These are phyloP conservation scores for Ajuga chamaepitys DNA, from an alignment of 257 asterid genomes.

Conservation along the genomic window DNA sequence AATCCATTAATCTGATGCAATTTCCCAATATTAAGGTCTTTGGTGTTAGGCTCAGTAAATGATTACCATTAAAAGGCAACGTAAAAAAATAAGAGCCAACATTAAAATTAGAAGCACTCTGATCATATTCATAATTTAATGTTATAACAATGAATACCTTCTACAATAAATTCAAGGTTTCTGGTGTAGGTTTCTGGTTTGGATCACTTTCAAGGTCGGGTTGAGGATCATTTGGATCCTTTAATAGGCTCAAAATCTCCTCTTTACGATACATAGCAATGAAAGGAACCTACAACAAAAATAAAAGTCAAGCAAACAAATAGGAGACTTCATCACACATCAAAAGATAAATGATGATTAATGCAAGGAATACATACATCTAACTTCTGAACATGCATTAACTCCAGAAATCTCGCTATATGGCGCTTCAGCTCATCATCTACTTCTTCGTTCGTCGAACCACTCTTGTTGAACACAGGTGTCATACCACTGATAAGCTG, in stretches of 20 bases:
- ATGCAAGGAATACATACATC: constrained; percentile 47
- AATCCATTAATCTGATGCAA: background rate
- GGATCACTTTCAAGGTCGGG: constrained; percentile 40
- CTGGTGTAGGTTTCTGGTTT: constrained; percentile 53
- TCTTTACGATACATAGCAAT: constrained; percentile 95
- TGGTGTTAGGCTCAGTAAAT: background rate
- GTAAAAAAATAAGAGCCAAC: background rate
- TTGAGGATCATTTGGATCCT: constrained; percentile 57
- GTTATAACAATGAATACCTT: background rate
- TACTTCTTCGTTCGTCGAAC: constrained; percentile 33
- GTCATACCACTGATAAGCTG: constrained; percentile 58
- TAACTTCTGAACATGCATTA: constrained; percentile 73
- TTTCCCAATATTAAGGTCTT: background rate
- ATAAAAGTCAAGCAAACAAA: background rate
- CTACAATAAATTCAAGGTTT: too few species aligned
- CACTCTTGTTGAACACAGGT: constrained; percentile 48
- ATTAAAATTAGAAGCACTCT: background rate
- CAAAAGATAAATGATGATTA: background rate
- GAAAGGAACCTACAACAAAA: constrained; percentile 57
- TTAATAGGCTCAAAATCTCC: constrained; percentile 72
- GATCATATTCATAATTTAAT: background rate
- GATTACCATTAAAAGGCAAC: background rate
- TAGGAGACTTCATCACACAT: background rate
- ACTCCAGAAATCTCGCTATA: constrained; percentile 63
- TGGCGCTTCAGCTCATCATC: constrained; percentile 73